phyloP scores from a whole-genome alignment of 148 eudicot species.

The Bassia scoparia region DNA sequence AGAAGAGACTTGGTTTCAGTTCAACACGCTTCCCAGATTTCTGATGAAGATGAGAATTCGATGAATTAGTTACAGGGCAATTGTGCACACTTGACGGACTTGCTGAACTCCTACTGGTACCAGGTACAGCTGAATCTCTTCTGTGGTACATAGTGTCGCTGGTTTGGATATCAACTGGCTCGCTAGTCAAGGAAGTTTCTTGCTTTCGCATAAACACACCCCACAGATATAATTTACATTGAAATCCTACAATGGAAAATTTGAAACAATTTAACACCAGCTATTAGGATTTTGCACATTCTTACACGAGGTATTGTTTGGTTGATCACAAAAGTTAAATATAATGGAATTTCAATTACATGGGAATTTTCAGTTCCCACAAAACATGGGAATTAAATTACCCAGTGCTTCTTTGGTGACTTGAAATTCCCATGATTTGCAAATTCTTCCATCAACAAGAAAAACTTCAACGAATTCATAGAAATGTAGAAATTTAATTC shows the following conservation, averaged over 20 bases:
- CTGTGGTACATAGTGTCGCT: not conserved
- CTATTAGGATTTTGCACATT: no score
- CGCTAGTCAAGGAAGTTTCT: conserved; percentile 1
- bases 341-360: no score
- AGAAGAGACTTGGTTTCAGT: not conserved
- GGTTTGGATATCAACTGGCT: not conserved
- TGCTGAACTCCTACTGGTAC: not conserved
- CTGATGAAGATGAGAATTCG: conserved; percentile 3
- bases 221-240: conserved; percentile 33
- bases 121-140: not conserved
- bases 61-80: not conserved
- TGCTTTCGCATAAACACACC: conserved; percentile 25
- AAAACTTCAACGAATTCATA: no score
- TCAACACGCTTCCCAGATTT: not conserved
- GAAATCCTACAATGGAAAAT: conserved; percentile 26
- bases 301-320: no score
- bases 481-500: no score
- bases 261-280: not conserved
- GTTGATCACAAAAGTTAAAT: no score
- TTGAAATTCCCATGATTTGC: no score
- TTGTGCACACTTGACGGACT: conserved; percentile 5
- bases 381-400: no score
- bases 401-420: no score
- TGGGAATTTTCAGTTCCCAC: no score
- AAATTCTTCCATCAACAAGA: no score